Base-by-base conservation (phyloP, 73 alveolate genomes). In the Paramecium biaurelia region DNA sequence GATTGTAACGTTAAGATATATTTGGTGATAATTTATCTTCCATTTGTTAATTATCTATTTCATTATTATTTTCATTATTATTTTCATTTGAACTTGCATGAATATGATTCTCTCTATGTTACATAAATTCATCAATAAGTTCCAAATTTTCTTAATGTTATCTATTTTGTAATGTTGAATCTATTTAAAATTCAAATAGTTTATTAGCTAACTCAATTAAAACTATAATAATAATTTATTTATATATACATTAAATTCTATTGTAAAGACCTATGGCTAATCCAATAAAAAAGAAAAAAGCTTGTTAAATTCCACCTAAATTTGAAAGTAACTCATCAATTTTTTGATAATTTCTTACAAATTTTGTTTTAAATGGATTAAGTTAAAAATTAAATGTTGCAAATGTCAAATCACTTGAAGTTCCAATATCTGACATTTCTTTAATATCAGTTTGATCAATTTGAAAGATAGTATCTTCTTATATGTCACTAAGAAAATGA, bases 301-400 rank as follows among this genome's bases (percentile, higher is more conserved):
- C 58, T 72, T 72, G n/a, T 72, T 72, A 8, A 12, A 72, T 72
- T n/a, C 86, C 86, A 10, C 86, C 86, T 35, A 72, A 32, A 72
- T 72, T 72, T 20, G 86, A 72, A 12, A 72, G 58, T 12, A 72
- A 37, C 20, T 72, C 86, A 32, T 72, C 86, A 34, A 72, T 23
- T 72, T 72, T 72, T 35, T 35, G 63, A 35, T 34, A 72, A 37
- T 23, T 72, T 72, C 86, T 30, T 2, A 21, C 58, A 21, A 72
- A 32, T 20, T 72, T 72, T 35, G 86, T 72, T 72, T 72, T 72
- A 72, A 72, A 72, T 34, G 86, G 86, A 72, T 38, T 72, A 12
- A 32, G 32, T 72, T 42, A 28, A 35, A 72, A 72, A 72, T 72
- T 35, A 18, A 35, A 34, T 72, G 86, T 38, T 14, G 67, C 56